Evolutionary conservation across 768 basidiomycete genomes (phyloP), one percentile per base, ranked within the genome.

Genomic region (Panaeolus cyanescens): DNA sequence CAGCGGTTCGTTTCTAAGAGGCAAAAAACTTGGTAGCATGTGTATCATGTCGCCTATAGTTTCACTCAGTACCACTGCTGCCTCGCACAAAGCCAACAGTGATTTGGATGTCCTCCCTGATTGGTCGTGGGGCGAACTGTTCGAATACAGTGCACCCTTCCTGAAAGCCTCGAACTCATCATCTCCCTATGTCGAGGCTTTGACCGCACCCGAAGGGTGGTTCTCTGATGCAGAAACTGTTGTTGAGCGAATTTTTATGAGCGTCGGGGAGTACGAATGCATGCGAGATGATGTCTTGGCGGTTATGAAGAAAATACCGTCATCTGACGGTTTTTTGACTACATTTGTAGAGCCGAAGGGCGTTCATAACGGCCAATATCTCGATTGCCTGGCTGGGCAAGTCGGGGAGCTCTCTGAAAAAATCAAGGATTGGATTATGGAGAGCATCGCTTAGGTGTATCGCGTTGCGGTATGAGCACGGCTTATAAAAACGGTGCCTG

Each of bases 291-390:
- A 74, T 57, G 70, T 76, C 32, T 60, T 72, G 9, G 55, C 58
- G 2, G 57, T 73, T 19, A 69, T 59, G 31, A 65, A 69, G 58
- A 69, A 70, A 54, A 54, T 69, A 2, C 19, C 40, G 7, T 62
- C 69, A 28, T 31, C 56, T 0, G 37, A 64, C 6, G 9, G 31
- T 4, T 34, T 60, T 28, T 58, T 64, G 54, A 63, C 65, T 33
- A 62, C 75, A 25, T 64, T 71, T 7, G 54, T 76, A 28, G 76
- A 79, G 62, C 60, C 68, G 28, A 61, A 65, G 39, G 79, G 77
- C 1, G 65, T 78, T 9, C 79, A 80, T 55, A 72, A 77, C 59
- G 77, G 79, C 58, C 69, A 71, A 45, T 75, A 67, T 33, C 63
- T 75, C 32, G 76, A 79, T 60, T 74, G 74, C 39, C 50, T 71